phyloP scores from a whole-genome alignment of 192 early-diverging fungal genomes.

The Rhizophagus clarus region DNA sequence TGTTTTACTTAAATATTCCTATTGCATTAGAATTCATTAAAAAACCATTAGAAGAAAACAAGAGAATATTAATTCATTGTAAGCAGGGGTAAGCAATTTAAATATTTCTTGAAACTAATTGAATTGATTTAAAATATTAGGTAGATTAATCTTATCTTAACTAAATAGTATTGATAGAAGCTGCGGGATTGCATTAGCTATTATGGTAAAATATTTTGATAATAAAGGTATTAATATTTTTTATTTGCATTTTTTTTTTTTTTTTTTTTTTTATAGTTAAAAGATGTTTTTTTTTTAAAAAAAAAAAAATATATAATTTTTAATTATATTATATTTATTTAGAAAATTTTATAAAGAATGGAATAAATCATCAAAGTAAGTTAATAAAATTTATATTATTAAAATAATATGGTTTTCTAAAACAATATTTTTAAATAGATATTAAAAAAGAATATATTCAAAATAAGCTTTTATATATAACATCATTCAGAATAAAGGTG shows the following conservation, averaged over 20 bases:
- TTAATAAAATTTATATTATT: background rate
- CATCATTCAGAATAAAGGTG: slow-evolving; percentile 59
- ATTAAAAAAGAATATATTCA: slow-evolving; percentile 67
- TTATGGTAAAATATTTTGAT: slow-evolving; percentile 64
- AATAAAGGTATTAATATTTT: slow-evolving; percentile 36
- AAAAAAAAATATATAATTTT: background rate
- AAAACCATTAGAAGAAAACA: slow-evolving; percentile 38
- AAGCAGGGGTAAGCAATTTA: slow-evolving; percentile 56
- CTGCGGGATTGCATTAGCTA: slow-evolving; percentile 73
- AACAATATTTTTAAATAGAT: slow-evolving; percentile 15
- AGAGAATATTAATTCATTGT: slow-evolving; percentile 74
- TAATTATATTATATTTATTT: background rate
- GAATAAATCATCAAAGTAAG: slow-evolving; percentile 31
- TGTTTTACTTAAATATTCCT: slow-evolving; percentile 59
- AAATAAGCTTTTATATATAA: slow-evolving; percentile 66
- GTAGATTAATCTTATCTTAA: background rate
- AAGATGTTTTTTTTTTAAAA: no score
- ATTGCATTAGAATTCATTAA: slow-evolving; percentile 56
- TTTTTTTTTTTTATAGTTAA: no score
- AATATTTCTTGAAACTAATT: background rate
- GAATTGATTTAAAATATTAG: no score
- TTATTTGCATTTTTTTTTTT: slow-evolving; percentile 10
- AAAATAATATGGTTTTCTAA: background rate
- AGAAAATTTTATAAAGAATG: slow-evolving; percentile 26
- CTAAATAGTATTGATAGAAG: slow-evolving; percentile 63